Conservation (phyloP, 768 basidiomycete species). For the Leccinum barrowsii region DNA sequence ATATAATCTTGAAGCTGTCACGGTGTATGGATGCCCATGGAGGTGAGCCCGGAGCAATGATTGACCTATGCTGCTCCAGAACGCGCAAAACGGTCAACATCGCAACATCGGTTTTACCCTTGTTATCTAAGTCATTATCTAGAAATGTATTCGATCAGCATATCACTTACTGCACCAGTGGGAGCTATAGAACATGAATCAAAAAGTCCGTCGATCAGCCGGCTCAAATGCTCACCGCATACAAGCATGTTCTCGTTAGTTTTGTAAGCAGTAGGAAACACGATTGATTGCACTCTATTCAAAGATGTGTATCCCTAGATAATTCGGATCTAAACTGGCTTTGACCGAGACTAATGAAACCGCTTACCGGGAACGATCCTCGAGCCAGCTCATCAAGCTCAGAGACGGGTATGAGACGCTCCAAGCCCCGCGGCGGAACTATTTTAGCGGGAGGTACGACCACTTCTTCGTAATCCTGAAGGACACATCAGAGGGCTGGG, state of each 20-base stretch:
- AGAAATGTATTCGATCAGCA: background rate
- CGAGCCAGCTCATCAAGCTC: conserved; percentile 74
- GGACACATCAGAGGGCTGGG: conserved; percentile 5
- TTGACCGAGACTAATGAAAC: background rate
- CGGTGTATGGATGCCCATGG: conserved; percentile 54
- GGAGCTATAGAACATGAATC: conserved; percentile 56
- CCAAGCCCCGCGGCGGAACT: conserved; percentile 67
- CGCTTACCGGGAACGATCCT: conserved; percentile 79
- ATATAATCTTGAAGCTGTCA: conserved; percentile 91
- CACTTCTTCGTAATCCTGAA: conserved; percentile 85
- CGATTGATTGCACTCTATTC: conserved; percentile 94
- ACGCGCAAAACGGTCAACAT: conserved; percentile 92
- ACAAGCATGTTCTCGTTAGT: conserved; percentile 96
- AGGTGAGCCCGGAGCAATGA: conserved; percentile 25
- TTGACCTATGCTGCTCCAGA: conserved; percentile 62
- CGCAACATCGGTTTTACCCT: conserved; percentile 99
- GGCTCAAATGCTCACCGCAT: conserved; percentile 24
- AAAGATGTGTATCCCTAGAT: conserved; percentile 76
- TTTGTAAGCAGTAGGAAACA: conserved; percentile 89
- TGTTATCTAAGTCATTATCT: conserved; percentile 6
- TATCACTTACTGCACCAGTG: conserved; percentile 82
- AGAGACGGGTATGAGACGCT: conserved; percentile 65
- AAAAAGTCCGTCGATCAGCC: background rate
- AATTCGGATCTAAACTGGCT: background rate
- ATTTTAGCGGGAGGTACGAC: conserved; percentile 79